Evolutionary conservation across 352 stramenopile genomes (phyloP).

Genomic region (Poterioochromonas sp.): DNA sequence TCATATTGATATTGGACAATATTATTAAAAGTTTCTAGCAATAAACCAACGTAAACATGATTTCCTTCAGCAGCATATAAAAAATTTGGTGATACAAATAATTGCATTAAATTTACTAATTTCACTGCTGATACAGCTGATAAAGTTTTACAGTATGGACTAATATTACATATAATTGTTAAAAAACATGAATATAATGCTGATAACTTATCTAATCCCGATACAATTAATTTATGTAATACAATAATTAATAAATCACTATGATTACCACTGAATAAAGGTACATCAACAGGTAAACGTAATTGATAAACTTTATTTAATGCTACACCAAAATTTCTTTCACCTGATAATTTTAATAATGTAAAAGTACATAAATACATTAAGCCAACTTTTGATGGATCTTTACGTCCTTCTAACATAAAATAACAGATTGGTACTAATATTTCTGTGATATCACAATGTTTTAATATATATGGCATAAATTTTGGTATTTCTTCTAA

Average conservation of each 20-base stretch:
- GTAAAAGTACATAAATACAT: conserved; percentile 98
- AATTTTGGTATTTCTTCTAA: conserved; percentile 93
- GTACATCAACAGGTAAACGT: conserved; percentile 82
- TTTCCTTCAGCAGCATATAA: conserved; percentile 90
- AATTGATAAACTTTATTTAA: conserved; percentile 91
- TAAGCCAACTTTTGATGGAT: conserved; percentile 62
- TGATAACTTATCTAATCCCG: conserved; percentile 87
- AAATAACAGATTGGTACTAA: conserved; percentile 66
- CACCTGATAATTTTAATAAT: conserved; percentile 86
- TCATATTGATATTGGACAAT: conserved; percentile 97
- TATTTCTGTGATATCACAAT: conserved; percentile 80
- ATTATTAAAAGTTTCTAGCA: conserved; percentile 98
- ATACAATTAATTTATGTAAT: conserved; percentile 94
- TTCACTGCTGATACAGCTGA: conserved; percentile 86
- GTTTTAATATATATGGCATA: conserved; percentile 80
- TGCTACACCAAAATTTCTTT: conserved; percentile 89
- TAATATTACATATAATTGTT: conserved; percentile 97
- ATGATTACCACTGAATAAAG: conserved; percentile 87
- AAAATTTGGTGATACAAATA: conserved; percentile 83
- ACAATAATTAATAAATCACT: conserved; percentile 91
- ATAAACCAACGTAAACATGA: conserved; percentile 83
- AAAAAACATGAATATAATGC: conserved; percentile 96
- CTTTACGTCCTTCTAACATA: conserved; percentile 65
- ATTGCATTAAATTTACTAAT: conserved; percentile 91
- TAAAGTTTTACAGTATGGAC: conserved; percentile 90